Evolutionary conservation across 257 asterid species (phyloP).

Genomic region (Primulina tabacum): DNA sequence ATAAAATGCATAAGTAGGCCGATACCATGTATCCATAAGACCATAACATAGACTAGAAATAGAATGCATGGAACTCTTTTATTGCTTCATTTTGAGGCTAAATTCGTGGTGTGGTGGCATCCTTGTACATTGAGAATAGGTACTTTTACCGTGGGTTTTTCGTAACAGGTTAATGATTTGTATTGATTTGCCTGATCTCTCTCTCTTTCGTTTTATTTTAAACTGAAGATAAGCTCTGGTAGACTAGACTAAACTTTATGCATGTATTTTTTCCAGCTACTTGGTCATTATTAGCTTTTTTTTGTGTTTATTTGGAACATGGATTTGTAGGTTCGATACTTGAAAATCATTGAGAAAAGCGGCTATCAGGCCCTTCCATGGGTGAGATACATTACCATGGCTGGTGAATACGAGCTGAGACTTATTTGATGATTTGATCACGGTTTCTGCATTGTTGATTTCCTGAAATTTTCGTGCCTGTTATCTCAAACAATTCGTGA

Average conservation of each 20-base stretch:
- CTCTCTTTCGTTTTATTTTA: not conserved
- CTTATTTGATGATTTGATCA: constrained; percentile 37
- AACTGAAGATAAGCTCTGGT: not conserved
- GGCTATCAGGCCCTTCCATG: constrained; percentile 91
- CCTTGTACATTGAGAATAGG: not conserved
- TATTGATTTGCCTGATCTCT: too few species aligned
- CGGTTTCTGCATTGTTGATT: not conserved
- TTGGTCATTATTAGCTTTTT: not conserved
- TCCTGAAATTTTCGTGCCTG: constrained; percentile 3
- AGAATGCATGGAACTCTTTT: not conserved
- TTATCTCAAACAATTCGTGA: not conserved
- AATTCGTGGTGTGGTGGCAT: not conserved
- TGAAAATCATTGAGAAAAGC: constrained; percentile 87
- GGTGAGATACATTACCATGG: constrained; percentile 91
- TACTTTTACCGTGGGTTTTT: not conserved
- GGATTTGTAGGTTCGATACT: constrained; percentile 62
- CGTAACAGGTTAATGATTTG: not conserved
- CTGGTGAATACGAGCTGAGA: constrained; percentile 85
- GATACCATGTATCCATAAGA: not conserved
- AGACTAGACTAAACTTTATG: not conserved
- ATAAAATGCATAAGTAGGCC: not conserved
- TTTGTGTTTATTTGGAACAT: not conserved
- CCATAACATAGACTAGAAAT: not conserved
- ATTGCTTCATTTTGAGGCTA: not conserved
- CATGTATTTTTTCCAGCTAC: too few species aligned